These are phyloP conservation scores for Lachnellula subtilissima DNA, from an alignment of 2,329 filamentous ascomycete species.

Conservation along the genomic window DNA sequence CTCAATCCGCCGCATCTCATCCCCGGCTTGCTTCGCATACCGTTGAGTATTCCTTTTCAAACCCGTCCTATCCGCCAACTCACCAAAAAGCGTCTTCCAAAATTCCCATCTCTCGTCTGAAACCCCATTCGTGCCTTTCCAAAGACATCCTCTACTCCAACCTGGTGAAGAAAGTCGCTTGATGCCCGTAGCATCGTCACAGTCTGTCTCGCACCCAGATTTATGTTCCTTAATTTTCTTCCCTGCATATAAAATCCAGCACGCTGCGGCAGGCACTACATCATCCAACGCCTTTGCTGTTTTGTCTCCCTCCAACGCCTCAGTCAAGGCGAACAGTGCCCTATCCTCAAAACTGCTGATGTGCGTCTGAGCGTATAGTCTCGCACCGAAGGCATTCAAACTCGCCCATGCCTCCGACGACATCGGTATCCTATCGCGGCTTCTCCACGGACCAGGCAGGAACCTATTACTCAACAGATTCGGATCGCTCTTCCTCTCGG, in stretches of 20 bases:
- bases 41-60: constrained; percentile 1
- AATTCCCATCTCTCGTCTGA: constrained; percentile 7
- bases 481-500: background rate
- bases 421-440: background rate
- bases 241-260: constrained; percentile 4
- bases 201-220: background rate
- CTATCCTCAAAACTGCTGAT: background rate
- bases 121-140: constrained; percentile 1
- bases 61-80: background rate
- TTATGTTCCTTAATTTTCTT: constrained; percentile 1
- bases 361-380: background rate
- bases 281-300: background rate
- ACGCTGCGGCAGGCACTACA: constrained; percentile 2
- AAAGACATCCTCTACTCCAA: constrained; percentile 1
- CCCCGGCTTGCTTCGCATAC: constrained; percentile 1
- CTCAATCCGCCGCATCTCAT: background rate
- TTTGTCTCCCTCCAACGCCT: constrained; percentile 3
- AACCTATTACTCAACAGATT: background rate
- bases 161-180: background rate
- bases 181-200: background rate
- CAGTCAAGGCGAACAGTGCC: background rate
- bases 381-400: constrained; percentile 5
- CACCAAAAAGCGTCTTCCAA: constrained; percentile 3
- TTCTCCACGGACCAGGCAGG: background rate
- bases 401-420: background rate